Percentiles rank a stretch among this genome's conserved stretches.
Conservation (phyloP, 345 rosid species). For the Gynandropsis gynandra region DNA sequence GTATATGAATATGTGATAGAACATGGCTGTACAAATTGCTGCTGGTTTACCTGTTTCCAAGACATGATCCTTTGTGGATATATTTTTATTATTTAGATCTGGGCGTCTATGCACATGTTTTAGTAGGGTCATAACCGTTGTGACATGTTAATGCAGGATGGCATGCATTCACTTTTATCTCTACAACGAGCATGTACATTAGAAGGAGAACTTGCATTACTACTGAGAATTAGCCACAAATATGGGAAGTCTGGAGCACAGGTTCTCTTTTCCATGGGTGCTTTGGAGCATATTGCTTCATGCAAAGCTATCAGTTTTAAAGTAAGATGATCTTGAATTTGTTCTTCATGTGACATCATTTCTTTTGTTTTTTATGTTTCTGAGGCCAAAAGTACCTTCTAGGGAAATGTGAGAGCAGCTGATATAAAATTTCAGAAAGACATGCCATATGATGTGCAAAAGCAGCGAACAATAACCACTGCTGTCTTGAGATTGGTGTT, state of each 20-base stretch:
- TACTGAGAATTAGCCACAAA: constrained; percentile 81
- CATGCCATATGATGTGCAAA: constrained; percentile 48
- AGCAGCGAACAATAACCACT: constrained; percentile 55
- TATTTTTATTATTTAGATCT: constrained; percentile 4
- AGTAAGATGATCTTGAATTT: constrained; percentile 33
- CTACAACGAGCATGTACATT: constrained; percentile 78
- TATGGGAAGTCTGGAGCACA: constrained; percentile 92
- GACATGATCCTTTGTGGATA: constrained; percentile 6
- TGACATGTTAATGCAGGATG: constrained; percentile 36
- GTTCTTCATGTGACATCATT: constrained; percentile 14
- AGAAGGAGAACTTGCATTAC: constrained; percentile 76
- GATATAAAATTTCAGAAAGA: constrained; percentile 54
- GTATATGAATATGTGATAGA: neutral
- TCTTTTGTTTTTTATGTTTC: constrained; percentile 16
- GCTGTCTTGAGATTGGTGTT: constrained; percentile 73
- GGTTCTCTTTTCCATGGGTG: constrained; percentile 86
- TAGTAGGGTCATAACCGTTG: neutral
- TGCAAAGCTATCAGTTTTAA: constrained; percentile 59
- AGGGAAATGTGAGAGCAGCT: constrained; percentile 64
- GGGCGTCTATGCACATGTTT: constrained; percentile 13
- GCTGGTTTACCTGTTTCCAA: neutral
- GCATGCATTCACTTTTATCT: constrained; percentile 62
- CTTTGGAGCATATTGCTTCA: constrained; percentile 76
- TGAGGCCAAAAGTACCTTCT: constrained; percentile 28
- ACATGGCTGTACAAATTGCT: neutral